phyloP scores from a whole-genome alignment of 1,139 yeast species.

The Nematodospora anomalae region DNA sequence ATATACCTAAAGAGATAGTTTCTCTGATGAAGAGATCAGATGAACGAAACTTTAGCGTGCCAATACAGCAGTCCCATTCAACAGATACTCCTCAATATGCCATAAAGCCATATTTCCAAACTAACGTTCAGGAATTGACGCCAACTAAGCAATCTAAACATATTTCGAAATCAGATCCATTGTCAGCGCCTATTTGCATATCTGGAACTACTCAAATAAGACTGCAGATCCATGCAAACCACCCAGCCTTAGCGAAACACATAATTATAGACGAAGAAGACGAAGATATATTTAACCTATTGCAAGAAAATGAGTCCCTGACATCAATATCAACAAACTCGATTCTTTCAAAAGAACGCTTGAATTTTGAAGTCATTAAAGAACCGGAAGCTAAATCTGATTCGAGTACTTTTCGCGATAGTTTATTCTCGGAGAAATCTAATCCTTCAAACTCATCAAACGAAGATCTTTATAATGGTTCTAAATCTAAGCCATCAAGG shows the following conservation, averaged over 20 bases:
- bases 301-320: background rate
- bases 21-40: background rate
- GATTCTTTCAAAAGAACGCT: slow-evolving; percentile 1
- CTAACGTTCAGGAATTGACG: background rate
- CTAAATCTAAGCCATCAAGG: background rate
- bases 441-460: slow-evolving; percentile 8
- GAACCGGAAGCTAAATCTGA: slow-evolving; percentile 1
- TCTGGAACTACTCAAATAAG: background rate
- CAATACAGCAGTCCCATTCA: background rate
- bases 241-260: background rate
- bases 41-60: background rate
- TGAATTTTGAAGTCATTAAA: background rate
- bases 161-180: background rate
- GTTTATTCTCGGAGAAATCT: slow-evolving; percentile 11
- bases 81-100: background rate
- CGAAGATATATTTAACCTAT: background rate
- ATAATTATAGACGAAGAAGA: background rate
- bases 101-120: background rate
- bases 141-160: background rate
- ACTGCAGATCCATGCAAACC: background rate
- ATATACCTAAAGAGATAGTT: no score
- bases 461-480: background rate
- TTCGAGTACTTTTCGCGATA: slow-evolving; percentile 8
- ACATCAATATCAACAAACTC: slow-evolving; percentile 4
- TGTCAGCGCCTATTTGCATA: background rate